A percentile compares a stretch with the other conserved stretches of the same genome.
These are phyloP conservation scores for Tubosaeta sp. DNA, from an alignment of 768 basidiomycete genomes.

Conservation along the genomic window DNA sequence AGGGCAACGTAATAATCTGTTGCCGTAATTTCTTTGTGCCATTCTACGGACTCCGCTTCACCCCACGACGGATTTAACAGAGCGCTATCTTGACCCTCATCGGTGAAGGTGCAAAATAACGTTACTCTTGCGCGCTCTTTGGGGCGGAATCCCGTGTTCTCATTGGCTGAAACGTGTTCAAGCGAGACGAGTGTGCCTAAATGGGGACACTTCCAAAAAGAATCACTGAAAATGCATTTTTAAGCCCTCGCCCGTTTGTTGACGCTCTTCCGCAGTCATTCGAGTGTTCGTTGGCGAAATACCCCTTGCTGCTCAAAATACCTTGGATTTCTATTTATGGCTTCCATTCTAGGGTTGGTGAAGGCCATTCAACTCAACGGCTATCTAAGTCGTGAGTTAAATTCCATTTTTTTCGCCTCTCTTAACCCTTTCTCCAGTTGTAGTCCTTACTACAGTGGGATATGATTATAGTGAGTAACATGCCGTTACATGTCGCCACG, in stretches of 20 bases:
- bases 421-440: not conserved
- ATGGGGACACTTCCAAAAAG: too few relatives aligned
- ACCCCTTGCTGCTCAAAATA: not conserved
- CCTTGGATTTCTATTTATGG: not conserved
- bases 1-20: not conserved
- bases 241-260: too few relatives aligned
- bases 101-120: too few relatives aligned
- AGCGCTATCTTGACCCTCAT: not conserved
- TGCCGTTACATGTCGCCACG: not conserved
- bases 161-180: too few relatives aligned
- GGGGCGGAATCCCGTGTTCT: too few relatives aligned
- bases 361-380: not conserved
- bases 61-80: not conserved
- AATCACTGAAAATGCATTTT: too few relatives aligned
- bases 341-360: not conserved
- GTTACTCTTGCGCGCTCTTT: too few relatives aligned
- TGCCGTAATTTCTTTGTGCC: not conserved
- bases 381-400: not conserved
- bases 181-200: too few relatives aligned
- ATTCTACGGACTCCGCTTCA: not conserved
- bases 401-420: too few relatives aligned
- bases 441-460: not conserved
- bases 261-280: not conserved
- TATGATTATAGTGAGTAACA: slow-evolving; percentile 1
- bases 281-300: not conserved